These are phyloP conservation scores for Aspergillus coremiiformis DNA, from an alignment of 495 filamentous ascomycete genomes.

Conservation along the genomic window DNA sequence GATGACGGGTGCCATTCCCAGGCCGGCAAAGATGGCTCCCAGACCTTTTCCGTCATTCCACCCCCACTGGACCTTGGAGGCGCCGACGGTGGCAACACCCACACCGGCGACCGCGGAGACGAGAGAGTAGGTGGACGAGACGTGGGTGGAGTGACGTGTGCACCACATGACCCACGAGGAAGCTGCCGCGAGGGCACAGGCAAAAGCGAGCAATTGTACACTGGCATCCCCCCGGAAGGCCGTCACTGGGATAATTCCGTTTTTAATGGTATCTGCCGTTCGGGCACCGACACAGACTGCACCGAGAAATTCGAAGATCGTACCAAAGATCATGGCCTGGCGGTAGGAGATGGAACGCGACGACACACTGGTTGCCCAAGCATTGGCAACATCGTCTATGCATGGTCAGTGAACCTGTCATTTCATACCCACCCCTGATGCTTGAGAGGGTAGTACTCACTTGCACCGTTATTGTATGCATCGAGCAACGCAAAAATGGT, in stretches of 20 bases:
- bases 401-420: not conserved
- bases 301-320: conserved; percentile 56
- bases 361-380: conserved; percentile 63
- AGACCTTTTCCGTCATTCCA: conserved; percentile 55
- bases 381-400: conserved; percentile 68
- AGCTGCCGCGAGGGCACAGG: conserved; percentile 48
- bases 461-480: conserved; percentile 64
- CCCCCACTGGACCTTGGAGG: conserved; percentile 51
- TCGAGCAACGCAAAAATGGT: conserved; percentile 69
- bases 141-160: conserved; percentile 52
- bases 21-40: conserved; percentile 53
- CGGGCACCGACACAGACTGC: conserved; percentile 54
- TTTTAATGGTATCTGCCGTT: conserved; percentile 55
- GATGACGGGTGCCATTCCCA: conserved; percentile 54
- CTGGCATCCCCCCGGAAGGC: conserved; percentile 47
- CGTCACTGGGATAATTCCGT: conserved; percentile 45
- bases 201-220: conserved; percentile 56
- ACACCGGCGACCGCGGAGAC: conserved; percentile 57
- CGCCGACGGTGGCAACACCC: conserved; percentile 53
- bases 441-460: conserved; percentile 29
- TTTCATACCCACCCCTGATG: not conserved
- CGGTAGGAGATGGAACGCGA: conserved; percentile 58
- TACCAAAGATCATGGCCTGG: conserved; percentile 61
- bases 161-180: conserved; percentile 56
- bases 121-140: conserved; percentile 59